Percentiles rank a stretch among this genome's conserved stretches.
phyloP scores from a whole-genome alignment of 352 stramenopile species.

The Peronospora destructor region DNA sequence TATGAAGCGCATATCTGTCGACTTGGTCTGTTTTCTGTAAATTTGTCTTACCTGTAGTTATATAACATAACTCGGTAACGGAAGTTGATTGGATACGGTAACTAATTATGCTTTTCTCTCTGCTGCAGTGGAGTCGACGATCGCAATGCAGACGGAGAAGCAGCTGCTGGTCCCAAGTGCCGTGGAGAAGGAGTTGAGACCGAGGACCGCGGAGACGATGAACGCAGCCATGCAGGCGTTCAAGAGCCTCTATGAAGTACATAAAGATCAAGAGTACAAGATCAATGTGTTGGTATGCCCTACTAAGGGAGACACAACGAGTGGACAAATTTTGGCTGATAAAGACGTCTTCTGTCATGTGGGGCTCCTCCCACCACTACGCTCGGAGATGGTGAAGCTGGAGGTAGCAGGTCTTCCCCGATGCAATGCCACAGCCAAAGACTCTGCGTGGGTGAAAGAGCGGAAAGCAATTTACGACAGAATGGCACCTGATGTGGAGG shows the following conservation, averaged over 20 bases:
- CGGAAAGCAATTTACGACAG: conserved; percentile 69
- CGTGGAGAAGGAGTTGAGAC: conserved; percentile 42
- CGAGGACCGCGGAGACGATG: conserved; percentile 56
- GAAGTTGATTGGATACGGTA: too few relatives aligned
- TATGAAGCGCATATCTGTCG: conserved; percentile 72
- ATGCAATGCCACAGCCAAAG: conserved; percentile 69
- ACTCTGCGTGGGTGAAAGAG: conserved; percentile 69
- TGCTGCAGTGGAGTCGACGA: conserved; percentile 63
- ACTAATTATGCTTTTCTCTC: conserved; percentile 1
- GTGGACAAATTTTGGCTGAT: conserved; percentile 18
- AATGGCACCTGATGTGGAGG: conserved; percentile 58
- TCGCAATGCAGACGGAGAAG: conserved; percentile 44
- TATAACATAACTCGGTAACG: too few relatives aligned
- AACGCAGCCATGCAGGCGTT: conserved; percentile 62
- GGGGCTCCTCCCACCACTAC: conserved; percentile 52
- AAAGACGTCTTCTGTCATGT: conserved; percentile 72
- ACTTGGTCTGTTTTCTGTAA: conserved; percentile 35
- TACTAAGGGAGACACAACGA: conserved; percentile 13
- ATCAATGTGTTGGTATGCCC: conserved; percentile 71
- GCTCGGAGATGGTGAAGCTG: conserved; percentile 59
- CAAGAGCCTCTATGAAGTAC: conserved; percentile 32
- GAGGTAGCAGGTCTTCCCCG: conserved; percentile 56
- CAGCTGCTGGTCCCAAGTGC: conserved; percentile 14
- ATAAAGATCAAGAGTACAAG: conserved; percentile 71
- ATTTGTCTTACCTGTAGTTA: too few relatives aligned